Evolutionary conservation across 2,329 filamentous ascomycete species (phyloP), one percentile per base, ranked within the genome.

Genomic region (Chalara sp.): DNA sequence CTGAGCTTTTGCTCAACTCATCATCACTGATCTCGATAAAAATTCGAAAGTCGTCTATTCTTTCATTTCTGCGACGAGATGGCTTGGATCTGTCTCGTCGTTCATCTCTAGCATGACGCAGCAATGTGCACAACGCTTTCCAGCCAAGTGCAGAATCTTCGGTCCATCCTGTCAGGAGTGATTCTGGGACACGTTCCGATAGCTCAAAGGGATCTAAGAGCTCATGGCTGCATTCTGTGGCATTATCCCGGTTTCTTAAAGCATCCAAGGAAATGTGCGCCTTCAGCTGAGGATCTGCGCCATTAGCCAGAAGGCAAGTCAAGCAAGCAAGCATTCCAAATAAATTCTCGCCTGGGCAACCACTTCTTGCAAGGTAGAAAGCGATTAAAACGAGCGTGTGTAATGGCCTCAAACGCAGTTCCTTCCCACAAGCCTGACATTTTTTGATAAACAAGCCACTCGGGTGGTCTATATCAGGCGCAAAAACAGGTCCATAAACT

Each of bases 301-400:
- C 63, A 4, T 56, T 33, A 1, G 37, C 48, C 8, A 72, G 46
- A 6, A 71, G 55, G 41, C 60, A 66, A 0, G 70, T 50, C n/a
- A 67, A 55, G 46, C 65, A 67, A 29, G 67, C 63, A 5, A 72
- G 29, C 12, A 66, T 63, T 1, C 70, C 70, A 52, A 70, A 70
- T 0, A 71, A 54, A 39, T 64, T 69, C 48, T 71, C 69, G 1
- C 59, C 65, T 21, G 62, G 48, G 46, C 56, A 61, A 2, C 68
- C 67, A 8, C 48, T 32, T 12, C 54, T 50, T 1, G 64, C 66
- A 21, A 72, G 56, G 46, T 66, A 56, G 45, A 66, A 65, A n/a
- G 65, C 61, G 7, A 60, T 61, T 11, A 70, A 30, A 1, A 70
- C 61, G 3, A 72, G 53, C 8, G 60, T 60, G 51, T 72, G 70